Percentiles rank a stretch among this genome's conserved stretches.
Evolutionary conservation across 306 rosid species (phyloP).

Genomic region (Dalbergia cultrata): DNA sequence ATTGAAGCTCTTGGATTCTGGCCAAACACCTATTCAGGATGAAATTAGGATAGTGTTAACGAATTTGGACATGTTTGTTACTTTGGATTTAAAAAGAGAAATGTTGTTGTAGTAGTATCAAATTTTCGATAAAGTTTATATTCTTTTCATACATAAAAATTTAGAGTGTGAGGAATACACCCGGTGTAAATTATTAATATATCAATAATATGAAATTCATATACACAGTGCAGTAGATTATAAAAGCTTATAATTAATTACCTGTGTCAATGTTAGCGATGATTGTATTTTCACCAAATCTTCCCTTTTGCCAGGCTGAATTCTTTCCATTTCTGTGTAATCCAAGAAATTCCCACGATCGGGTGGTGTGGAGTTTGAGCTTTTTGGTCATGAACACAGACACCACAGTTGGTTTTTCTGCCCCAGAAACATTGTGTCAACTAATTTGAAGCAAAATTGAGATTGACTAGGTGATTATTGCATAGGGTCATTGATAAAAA

Average conservation of each 20-base stretch:
- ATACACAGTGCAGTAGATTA: too few relatives aligned
- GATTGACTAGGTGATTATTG: too few relatives aligned
- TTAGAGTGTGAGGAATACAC: too few relatives aligned
- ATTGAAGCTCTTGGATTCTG: neutral
- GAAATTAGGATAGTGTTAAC: too few relatives aligned
- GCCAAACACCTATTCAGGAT: constrained; percentile 62
- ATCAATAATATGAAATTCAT: too few relatives aligned
- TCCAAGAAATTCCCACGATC: constrained; percentile 69
- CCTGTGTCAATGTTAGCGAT: constrained; percentile 42
- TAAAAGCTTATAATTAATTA: neutral
- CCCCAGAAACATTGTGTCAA: neutral
- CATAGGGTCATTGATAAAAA: too few relatives aligned
- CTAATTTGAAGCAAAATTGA: neutral
- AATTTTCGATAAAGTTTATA: too few relatives aligned
- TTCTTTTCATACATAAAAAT: too few relatives aligned
- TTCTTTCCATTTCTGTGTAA: constrained; percentile 7
- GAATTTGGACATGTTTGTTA: too few relatives aligned
- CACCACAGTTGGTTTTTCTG: constrained; percentile 52
- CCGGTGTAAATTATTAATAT: too few relatives aligned
- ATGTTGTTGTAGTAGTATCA: too few relatives aligned
- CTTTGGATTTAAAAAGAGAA: too few relatives aligned
- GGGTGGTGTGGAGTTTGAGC: constrained; percentile 60
- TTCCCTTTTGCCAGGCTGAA: constrained; percentile 46
- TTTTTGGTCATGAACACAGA: constrained; percentile 62
- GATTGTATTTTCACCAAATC: constrained; percentile 49